phyloP scores from a whole-genome alignment of 495 filamentous ascomycete species.

The Penicillium canariense region DNA sequence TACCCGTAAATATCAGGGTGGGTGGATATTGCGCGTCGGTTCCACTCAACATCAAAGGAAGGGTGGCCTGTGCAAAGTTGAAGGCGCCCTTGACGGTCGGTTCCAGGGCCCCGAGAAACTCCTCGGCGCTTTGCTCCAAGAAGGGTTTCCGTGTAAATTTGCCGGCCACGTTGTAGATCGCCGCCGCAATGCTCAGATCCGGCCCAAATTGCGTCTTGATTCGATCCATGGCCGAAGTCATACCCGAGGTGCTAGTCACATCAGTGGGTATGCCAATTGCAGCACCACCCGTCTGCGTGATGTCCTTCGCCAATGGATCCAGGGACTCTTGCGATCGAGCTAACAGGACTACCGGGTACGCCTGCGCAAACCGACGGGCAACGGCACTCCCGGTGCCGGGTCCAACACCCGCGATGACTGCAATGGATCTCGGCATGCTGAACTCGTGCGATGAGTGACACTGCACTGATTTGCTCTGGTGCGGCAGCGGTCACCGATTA shows the following conservation, averaged over 20 bases:
- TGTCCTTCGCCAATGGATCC: slow-evolving; percentile 41
- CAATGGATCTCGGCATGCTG: background rate
- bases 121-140: slow-evolving; percentile 56
- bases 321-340: slow-evolving; percentile 27
- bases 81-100: slow-evolving; percentile 50
- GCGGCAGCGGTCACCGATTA: too few relatives aligned
- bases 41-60: background rate
- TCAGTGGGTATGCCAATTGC: slow-evolving; percentile 66
- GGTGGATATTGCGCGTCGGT: background rate
- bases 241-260: slow-evolving; percentile 49
- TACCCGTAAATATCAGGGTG: background rate
- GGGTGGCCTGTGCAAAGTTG: background rate
- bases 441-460: background rate
- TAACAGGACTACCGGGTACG: slow-evolving; percentile 67
- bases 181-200: slow-evolving; percentile 51
- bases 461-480: background rate
- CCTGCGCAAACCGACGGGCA: slow-evolving; percentile 58
- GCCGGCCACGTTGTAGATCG: slow-evolving; percentile 67
- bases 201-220: slow-evolving; percentile 37
- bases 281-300: slow-evolving; percentile 57
- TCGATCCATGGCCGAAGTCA: slow-evolving; percentile 53
- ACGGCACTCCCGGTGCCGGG: slow-evolving; percentile 50
- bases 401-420: slow-evolving; percentile 60
- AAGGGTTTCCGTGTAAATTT: slow-evolving; percentile 63
- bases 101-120: slow-evolving; percentile 51